phyloP scores from a whole-genome alignment of 2,329 filamentous ascomycete species.

The Pseudogymnoascus sp. region DNA sequence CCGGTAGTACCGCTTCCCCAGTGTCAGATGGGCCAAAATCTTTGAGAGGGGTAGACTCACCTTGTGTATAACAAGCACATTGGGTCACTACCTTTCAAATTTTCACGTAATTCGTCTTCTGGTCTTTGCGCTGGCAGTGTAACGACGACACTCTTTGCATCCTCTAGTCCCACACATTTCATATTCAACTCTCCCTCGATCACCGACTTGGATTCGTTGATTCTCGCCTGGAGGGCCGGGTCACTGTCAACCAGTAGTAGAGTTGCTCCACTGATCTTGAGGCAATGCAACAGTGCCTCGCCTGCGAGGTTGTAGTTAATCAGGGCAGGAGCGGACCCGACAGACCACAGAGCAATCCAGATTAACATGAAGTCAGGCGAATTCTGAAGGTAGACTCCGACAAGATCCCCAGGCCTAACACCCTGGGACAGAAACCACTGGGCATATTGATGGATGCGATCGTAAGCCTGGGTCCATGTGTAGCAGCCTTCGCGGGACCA shows the following conservation, averaged over 20 bases:
- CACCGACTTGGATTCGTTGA: conserved; percentile 48
- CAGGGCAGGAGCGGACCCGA: conserved; percentile 61
- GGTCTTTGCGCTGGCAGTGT: conserved; percentile 42
- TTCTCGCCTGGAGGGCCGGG: conserved; percentile 42
- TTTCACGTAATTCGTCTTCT: conserved; percentile 45
- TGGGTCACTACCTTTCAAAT: conserved; percentile 44
- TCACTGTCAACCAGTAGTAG: conserved; percentile 53
- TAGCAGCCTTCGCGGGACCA: conserved; percentile 58
- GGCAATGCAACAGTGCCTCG: conserved; percentile 56
- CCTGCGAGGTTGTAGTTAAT: conserved; percentile 63
- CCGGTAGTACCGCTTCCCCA: conserved; percentile 59
- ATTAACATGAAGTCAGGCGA: conserved; percentile 58
- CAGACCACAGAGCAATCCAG: conserved; percentile 55
- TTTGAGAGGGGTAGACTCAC: conserved; percentile 24
- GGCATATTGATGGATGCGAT: conserved; percentile 51
- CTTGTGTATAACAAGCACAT: conserved; percentile 63
- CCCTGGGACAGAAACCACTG: conserved; percentile 53
- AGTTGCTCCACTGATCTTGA: conserved; percentile 47
- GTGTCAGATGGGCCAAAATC: not conserved
- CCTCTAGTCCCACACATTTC: conserved; percentile 44
- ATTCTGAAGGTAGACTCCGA: conserved; percentile 60
- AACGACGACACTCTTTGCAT: conserved; percentile 39
- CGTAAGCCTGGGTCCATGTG: conserved; percentile 49
- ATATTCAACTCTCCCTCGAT: conserved; percentile 42
- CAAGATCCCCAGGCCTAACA: conserved; percentile 50